A percentile compares a stretch with the other conserved stretches of the same genome.
These are phyloP conservation scores for Camellia japonica DNA, from an alignment of 148 eudicot species.

Conservation along the genomic window DNA sequence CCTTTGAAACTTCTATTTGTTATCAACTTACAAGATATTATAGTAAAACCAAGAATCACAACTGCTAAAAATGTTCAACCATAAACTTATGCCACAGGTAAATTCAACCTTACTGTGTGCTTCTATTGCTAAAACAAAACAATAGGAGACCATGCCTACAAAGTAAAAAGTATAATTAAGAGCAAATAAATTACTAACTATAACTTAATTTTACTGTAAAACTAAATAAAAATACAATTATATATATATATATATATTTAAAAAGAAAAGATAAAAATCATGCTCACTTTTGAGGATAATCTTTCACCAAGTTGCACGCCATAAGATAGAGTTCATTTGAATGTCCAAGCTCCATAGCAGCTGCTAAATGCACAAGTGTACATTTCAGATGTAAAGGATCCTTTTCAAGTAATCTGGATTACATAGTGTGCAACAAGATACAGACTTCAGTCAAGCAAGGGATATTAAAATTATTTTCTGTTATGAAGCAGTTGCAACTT, in stretches of 20 bases:
- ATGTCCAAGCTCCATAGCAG: conserved; percentile 96
- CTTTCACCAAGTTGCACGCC: conserved; percentile 96
- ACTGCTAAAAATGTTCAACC: background rate
- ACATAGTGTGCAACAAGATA: conserved; percentile 21
- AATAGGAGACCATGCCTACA: background rate
- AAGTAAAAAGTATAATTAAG: background rate
- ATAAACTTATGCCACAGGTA: background rate
- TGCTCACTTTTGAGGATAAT: conserved; percentile 95
- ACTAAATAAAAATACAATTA: background rate
- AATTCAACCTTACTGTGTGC: background rate
- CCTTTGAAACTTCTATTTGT: background rate
- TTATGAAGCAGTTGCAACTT: conserved; percentile 25
- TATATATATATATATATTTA: no score
- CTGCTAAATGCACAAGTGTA: conserved; percentile 86
- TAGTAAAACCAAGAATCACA: background rate
- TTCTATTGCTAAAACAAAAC: background rate
- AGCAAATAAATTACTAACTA: no score
- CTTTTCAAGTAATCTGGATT: conserved; percentile 87
- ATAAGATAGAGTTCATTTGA: conserved; percentile 96
- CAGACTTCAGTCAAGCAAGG: conserved; percentile 8
- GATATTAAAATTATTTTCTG: background rate
- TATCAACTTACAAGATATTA: background rate
- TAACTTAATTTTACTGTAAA: no score
- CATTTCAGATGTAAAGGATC: conserved; percentile 96
- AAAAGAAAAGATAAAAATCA: background rate